These are phyloP conservation scores for Blastobotrys robertii DNA, from an alignment of 805 yeast genomes.

Conservation along the genomic window DNA sequence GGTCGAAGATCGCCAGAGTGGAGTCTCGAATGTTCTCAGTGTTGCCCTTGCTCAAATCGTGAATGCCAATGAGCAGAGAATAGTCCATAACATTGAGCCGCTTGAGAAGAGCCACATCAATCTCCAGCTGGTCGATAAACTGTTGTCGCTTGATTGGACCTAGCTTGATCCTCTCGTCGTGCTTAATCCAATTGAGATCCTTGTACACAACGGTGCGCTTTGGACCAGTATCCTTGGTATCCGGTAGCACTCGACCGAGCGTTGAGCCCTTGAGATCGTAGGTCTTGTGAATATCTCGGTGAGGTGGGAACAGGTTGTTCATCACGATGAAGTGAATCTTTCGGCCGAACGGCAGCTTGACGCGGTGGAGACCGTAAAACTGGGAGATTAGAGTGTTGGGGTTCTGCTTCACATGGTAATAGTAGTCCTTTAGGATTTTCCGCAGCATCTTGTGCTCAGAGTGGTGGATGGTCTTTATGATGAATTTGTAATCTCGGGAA, in stretches of 20 bases:
- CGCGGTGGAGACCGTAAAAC: constrained; percentile 89
- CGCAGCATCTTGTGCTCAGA: constrained; percentile 82
- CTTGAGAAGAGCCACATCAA: constrained; percentile 66
- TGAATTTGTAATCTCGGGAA: constrained; percentile 86
- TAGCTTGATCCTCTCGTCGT: constrained; percentile 51
- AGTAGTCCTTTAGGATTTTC: constrained; percentile 62
- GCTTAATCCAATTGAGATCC: constrained; percentile 81
- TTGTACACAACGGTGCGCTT: constrained; percentile 46
- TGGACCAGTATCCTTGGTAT: constrained; percentile 7
- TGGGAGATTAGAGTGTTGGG: constrained; percentile 91
- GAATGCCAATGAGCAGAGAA: constrained; percentile 80
- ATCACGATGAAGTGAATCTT: constrained; percentile 90
- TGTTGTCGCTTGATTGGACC: constrained; percentile 59
- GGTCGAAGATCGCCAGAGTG: constrained; percentile 29
- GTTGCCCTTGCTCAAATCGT: constrained; percentile 57
- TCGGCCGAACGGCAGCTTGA: constrained; percentile 74
- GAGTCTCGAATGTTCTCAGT: constrained; percentile 30
- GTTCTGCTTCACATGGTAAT: constrained; percentile 67
- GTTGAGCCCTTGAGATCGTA: constrained; percentile 93
- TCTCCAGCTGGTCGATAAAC: constrained; percentile 59
- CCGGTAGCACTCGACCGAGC: constrained; percentile 51
- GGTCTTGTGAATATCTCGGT: constrained; percentile 71
- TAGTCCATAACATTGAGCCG: constrained; percentile 90
- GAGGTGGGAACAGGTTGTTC: constrained; percentile 96
- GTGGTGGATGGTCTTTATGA: constrained; percentile 92